phyloP scores from a whole-genome alignment of 495 filamentous ascomycete species.

The Amphirosellinia nigrospora region DNA sequence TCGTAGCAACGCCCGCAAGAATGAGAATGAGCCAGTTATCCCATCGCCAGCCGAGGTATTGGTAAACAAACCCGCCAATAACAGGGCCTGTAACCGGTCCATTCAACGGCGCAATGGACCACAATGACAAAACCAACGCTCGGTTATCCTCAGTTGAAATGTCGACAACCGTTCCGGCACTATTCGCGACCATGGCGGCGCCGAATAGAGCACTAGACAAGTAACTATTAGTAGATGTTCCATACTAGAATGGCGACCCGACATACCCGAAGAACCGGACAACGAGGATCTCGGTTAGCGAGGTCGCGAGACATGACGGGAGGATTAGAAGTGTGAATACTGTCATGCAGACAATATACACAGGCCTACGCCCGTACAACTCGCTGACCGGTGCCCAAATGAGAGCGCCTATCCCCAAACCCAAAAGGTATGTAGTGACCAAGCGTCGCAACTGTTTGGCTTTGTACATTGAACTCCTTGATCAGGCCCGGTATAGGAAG shows the following conservation, averaged over 20 bases:
- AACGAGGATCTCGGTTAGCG: constrained; percentile 67
- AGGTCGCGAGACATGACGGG: constrained; percentile 71
- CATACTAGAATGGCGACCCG: neutral
- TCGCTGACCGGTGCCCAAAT: constrained; percentile 77
- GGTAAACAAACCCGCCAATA: constrained; percentile 76
- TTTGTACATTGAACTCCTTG: constrained; percentile 64
- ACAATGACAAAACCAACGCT: constrained; percentile 74
- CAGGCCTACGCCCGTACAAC: constrained; percentile 75
- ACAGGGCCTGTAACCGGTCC: constrained; percentile 70
- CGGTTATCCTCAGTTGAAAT: constrained; percentile 73
- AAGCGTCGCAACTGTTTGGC: constrained; percentile 66
- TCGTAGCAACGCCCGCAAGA: constrained; percentile 60
- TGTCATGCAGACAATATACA: constrained; percentile 69
- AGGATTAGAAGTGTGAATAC: constrained; percentile 72
- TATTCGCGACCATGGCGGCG: constrained; percentile 78
- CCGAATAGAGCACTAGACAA: constrained; percentile 71
- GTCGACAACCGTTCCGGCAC: constrained; percentile 83
- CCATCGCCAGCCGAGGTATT: constrained; percentile 86
- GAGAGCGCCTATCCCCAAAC: constrained; percentile 74
- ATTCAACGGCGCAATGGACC: constrained; percentile 80
- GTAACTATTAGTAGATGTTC: neutral
- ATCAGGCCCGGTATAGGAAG: constrained; percentile 71
- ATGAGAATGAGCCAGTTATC: constrained; percentile 86
- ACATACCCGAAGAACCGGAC: constrained; percentile 73
- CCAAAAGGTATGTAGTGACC: constrained; percentile 83